These are phyloP conservation scores for Podospora anserina DNA, from an alignment of 495 filamentous ascomycete genomes.

Conservation along the genomic window DNA sequence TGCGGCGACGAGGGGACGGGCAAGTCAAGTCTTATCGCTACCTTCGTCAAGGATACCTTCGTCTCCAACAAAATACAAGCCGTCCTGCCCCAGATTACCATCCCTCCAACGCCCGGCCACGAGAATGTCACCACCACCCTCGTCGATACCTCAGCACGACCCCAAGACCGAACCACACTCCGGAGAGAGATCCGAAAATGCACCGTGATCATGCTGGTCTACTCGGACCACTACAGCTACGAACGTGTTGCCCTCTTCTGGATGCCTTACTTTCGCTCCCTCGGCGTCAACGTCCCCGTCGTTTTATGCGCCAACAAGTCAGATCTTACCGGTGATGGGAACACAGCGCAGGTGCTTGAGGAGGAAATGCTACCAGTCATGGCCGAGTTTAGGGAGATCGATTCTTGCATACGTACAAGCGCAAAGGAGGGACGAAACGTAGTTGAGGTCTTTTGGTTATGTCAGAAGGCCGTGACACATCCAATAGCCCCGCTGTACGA, in stretches of 20 bases:
- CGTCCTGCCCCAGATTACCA: conserved; percentile 88
- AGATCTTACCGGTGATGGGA: conserved; percentile 63
- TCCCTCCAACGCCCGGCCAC: conserved; percentile 80
- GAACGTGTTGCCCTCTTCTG: conserved; percentile 95
- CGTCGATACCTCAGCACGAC: conserved; percentile 92
- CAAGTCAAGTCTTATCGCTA: conserved; percentile 69
- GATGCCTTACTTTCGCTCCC: conserved; percentile 93
- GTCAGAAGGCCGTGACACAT: conserved; percentile 97
- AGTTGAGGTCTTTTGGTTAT: conserved; percentile 95
- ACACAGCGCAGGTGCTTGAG: conserved; percentile 75
- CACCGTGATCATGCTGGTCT: conserved; percentile 96
- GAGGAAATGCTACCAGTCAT: conserved; percentile 99
- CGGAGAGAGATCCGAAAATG: conserved; percentile 93
- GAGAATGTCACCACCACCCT: conserved; percentile 95
- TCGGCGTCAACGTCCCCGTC: conserved; percentile 97
- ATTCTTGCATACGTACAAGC: conserved; percentile 93
- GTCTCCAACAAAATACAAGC: conserved; percentile 91
- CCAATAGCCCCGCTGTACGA: conserved; percentile 96
- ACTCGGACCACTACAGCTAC: conserved; percentile 98
- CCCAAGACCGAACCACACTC: conserved; percentile 83
- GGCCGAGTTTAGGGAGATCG: conserved; percentile 98
- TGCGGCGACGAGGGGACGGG: conserved; percentile 87
- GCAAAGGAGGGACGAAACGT: conserved; percentile 93
- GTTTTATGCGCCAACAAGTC: conserved; percentile 97
- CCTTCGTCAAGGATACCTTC: conserved; percentile 90